Base-by-base conservation (phyloP, 2,329 filamentous ascomycete genomes). In the Penicillium polonicum region DNA sequence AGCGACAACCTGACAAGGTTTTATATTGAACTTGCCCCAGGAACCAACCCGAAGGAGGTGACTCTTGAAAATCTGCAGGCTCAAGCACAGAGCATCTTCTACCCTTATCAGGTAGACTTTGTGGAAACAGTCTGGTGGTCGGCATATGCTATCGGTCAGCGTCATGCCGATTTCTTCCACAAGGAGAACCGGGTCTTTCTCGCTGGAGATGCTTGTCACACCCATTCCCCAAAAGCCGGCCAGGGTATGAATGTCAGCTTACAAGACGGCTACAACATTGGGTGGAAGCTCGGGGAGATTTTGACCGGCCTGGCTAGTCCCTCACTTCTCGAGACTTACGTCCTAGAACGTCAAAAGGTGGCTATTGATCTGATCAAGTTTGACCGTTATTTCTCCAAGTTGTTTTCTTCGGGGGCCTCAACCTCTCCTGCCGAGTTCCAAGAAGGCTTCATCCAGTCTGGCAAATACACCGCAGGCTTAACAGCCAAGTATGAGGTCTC, bases 171-270 rank as follows among this genome's bases (percentile, higher is more conserved):
- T 63, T 81, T 83, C 46, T 92, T 91, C 75, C 83, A 84, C 63
- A 84, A 88, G 66, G 79, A 83, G 46, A 76, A 85, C 59, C 81
- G 85, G 17, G 82, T 88, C n/a, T 90, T 90, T 70, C 77, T 90
- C 39, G 85, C 85, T 13, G 87, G 87, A 17, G 88, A 90, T 68
- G 87, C 87, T 35, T 87, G 85, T 78, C 69, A 83, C 64, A 90
- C 87, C 0, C 88, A 90, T 68, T 88, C 85, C 2, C 88, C 88
- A 4, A 89, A 89, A 72, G 86, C 87, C 1, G 88, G 87, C 0
- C 88, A 89, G 73, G 88, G 79, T 0, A 79, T 79, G 76, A 79
- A 79, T 54, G 74, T 77, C 42, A 75, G 74, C 15, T 70, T 88
- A 58, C 85, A 88, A 64, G 86, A 88, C 60, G 67, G 79, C 15